phyloP scores from a whole-genome alignment of 1,284 basidiomycete species.

The Vanrija sp. region DNA sequence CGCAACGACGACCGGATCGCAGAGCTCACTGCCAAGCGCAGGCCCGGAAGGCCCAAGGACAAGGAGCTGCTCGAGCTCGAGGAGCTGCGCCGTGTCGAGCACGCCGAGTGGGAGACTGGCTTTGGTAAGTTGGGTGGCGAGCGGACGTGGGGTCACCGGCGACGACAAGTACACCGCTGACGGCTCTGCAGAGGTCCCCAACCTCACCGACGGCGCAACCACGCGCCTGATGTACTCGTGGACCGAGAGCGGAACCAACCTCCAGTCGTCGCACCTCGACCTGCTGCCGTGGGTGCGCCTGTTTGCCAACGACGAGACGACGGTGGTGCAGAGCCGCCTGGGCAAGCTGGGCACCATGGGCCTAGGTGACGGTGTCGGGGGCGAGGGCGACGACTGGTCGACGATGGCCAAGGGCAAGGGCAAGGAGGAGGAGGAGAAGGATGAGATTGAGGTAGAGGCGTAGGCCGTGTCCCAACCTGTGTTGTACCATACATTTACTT shows the following conservation, averaged over 20 bases:
- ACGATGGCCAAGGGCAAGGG: neutral
- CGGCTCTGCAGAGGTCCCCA: conserved; percentile 65
- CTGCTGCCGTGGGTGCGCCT: conserved; percentile 50
- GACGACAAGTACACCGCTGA: conserved; percentile 3
- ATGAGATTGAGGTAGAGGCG: conserved; percentile 7
- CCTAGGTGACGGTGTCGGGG: conserved; percentile 18
- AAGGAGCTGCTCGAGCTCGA: conserved; percentile 67
- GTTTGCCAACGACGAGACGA: conserved; percentile 22
- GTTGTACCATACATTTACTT: conserved; percentile 5
- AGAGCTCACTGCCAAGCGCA: conserved; percentile 59
- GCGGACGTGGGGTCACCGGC: too few relatives aligned
- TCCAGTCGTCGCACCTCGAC: conserved; percentile 61
- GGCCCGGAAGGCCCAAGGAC: conserved; percentile 75
- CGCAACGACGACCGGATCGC: conserved; percentile 67
- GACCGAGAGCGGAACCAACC: conserved; percentile 62
- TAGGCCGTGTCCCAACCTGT: neutral
- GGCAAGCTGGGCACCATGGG: conserved; percentile 36
- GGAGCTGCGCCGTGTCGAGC: conserved; percentile 64
- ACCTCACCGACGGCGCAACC: conserved; percentile 70
- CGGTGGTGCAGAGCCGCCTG: conserved; percentile 23
- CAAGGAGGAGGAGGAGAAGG: conserved; percentile 7
- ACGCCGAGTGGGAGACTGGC: conserved; percentile 72
- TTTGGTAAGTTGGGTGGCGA: too few relatives aligned
- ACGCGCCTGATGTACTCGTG: conserved; percentile 69
- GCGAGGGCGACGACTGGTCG: conserved; percentile 21